These are phyloP conservation scores for Pisolithus tinctorius DNA, from an alignment of 768 basidiomycete species.

Conservation along the genomic window DNA sequence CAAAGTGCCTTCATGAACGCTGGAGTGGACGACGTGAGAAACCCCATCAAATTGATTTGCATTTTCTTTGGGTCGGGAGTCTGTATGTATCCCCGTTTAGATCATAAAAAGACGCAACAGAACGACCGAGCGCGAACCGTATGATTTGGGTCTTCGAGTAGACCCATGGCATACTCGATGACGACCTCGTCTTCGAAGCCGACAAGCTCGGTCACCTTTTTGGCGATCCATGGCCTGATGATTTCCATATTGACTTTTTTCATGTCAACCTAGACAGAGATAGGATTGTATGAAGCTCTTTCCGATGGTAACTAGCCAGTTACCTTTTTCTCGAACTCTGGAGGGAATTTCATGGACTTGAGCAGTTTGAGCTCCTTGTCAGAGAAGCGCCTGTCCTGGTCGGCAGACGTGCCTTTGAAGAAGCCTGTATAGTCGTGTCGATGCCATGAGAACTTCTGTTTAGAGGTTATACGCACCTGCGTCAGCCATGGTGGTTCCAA, in stretches of 20 bases:
- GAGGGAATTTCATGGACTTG: slow-evolving; percentile 85
- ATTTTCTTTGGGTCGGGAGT: slow-evolving; percentile 90
- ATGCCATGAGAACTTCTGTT: slow-evolving; percentile 3
- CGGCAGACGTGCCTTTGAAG: slow-evolving; percentile 87
- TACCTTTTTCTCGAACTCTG: slow-evolving; percentile 85
- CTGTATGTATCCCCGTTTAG: slow-evolving; percentile 32
- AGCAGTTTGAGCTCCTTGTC: slow-evolving; percentile 92
- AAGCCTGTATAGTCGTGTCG: slow-evolving; percentile 44
- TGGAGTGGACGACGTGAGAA: slow-evolving; percentile 81
- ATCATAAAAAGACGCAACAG: background rate
- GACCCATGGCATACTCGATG: slow-evolving; percentile 92
- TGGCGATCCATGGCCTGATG: slow-evolving; percentile 92
- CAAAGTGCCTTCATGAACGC: slow-evolving; percentile 86
- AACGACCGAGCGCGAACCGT: slow-evolving; percentile 47
- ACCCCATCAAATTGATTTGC: slow-evolving; percentile 92
- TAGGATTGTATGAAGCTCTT: background rate
- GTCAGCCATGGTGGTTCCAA: slow-evolving; percentile 44
- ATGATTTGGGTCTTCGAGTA: slow-evolving; percentile 79
- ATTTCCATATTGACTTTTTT: slow-evolving; percentile 90
- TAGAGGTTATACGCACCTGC: slow-evolving; percentile 39
- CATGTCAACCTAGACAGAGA: slow-evolving; percentile 69
- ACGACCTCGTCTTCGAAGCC: slow-evolving; percentile 97
- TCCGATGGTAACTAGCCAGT: background rate
- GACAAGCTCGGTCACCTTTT: slow-evolving; percentile 83
- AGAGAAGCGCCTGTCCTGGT: slow-evolving; percentile 88